Evolutionary conservation across 257 asterid genomes (phyloP).

Genomic region (Penstemon newberryi): DNA sequence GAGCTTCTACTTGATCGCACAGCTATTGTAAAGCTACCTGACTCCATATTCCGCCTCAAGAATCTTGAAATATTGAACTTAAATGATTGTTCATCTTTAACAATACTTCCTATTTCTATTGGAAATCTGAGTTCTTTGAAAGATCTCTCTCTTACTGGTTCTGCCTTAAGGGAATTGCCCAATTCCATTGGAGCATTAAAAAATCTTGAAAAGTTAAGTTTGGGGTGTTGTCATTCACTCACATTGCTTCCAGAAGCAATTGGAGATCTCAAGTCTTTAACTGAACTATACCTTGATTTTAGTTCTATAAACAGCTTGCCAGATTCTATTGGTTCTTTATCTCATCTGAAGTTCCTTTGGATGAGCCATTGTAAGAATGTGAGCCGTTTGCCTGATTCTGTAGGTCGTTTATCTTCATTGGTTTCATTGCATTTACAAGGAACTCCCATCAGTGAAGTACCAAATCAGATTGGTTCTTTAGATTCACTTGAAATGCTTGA

Average conservation of each 20-base stretch:
- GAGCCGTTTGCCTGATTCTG: conserved; percentile 28
- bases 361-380: conserved; percentile 22
- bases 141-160: conserved; percentile 29
- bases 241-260: conserved; percentile 27
- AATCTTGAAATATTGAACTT: conserved; percentile 29
- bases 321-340: conserved; percentile 33
- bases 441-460: conserved; percentile 24
- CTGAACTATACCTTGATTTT: conserved; percentile 27
- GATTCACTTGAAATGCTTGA: conserved; percentile 34
- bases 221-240: conserved; percentile 31
- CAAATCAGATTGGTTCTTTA: conserved; percentile 28
- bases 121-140: conserved; percentile 34
- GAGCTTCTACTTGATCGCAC: conserved; percentile 34
- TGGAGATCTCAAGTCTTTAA: conserved; percentile 31
- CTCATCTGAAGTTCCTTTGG: conserved; percentile 28
- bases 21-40: conserved; percentile 26
- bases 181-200: conserved; percentile 26
- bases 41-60: conserved; percentile 22
- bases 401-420: conserved; percentile 31
- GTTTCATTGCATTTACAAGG: conserved; percentile 31
- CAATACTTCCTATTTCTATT: conserved; percentile 27
- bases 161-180: conserved; percentile 33
- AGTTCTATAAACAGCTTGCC: conserved; percentile 28
- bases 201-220: conserved; percentile 31
- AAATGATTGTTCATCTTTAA: conserved; percentile 22